Evolutionary conservation across 148 eudicot genomes (phyloP), one percentile per base, ranked within the genome.

Genomic region (Persicaria maculosa): DNA sequence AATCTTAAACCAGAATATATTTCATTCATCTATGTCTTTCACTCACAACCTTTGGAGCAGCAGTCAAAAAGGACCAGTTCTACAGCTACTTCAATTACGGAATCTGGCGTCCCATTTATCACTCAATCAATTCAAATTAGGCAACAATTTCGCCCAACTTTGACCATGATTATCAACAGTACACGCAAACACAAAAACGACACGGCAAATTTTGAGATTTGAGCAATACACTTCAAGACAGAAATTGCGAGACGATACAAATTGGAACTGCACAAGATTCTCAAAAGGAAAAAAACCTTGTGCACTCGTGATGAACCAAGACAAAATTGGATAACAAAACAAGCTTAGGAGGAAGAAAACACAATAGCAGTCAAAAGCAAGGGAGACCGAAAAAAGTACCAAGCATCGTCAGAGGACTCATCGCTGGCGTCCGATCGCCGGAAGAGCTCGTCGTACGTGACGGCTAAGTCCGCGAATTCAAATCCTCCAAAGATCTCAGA

Each of bases 401-500:
- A 91, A 48, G 84, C 90, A 43, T 93, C 91, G 19, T 88, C 89
- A 47, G 88, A 88, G 3, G 92, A 82, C 71, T 85, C 85, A 62
- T 84, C 85, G 11, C 75, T 72, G 12, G 59, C 83, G 53, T 84
- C 81, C 19, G 83, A 81, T 48, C 78, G 75, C 8, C 76, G 67
- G 75, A 86, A 80, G 59, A 88, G 77, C 61, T 92, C 83, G 36
- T 95, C 87, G 74, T 79, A 92, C 48, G 86, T 72, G 14, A 79
- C 78, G 8, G 89, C 87, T 12, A 83, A 85, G 74, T 86, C 90
- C 4, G 78, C 75, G 43, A 79, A 84, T 14, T 75, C 64, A n/a
- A 81, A 78, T 6, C 88, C 87, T 0, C 90, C 86, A 40, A 92
- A 96, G 36, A 96, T 89, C 50, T 92, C 94, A 9, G 86, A 68